These are phyloP conservation scores for Blastobotrys peoriensis DNA, from an alignment of 805 yeast genomes.

Conservation along the genomic window DNA sequence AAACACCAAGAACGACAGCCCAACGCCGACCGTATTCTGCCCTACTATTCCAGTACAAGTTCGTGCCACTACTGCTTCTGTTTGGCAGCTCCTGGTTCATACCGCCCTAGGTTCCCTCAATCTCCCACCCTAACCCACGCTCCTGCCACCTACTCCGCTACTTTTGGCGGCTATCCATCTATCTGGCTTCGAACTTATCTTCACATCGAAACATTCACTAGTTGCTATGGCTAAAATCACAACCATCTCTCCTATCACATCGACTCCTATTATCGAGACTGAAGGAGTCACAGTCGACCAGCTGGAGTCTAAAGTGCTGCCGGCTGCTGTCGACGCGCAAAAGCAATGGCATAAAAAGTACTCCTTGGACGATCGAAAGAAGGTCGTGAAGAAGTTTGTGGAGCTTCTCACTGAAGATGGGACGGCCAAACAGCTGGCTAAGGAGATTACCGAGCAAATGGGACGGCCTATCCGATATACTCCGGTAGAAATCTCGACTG, in stretches of 20 bases:
- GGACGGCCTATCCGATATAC: slow-evolving; percentile 31
- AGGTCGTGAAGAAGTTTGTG: slow-evolving; percentile 20
- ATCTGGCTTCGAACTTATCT: too few relatives aligned
- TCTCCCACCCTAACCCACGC: too few relatives aligned
- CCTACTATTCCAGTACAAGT: too few relatives aligned
- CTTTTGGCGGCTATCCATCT: too few relatives aligned
- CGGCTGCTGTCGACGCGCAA: slow-evolving; percentile 23
- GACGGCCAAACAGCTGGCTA: slow-evolving; percentile 22
- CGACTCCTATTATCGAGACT: slow-evolving; percentile 24
- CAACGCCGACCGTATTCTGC: too few relatives aligned
- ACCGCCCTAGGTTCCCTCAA: too few relatives aligned
- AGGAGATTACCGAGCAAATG: slow-evolving; percentile 30
- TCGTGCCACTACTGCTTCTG: too few relatives aligned
- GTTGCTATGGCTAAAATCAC: slow-evolving; percentile 17
- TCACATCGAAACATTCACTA: too few relatives aligned
- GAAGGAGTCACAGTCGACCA: slow-evolving; percentile 21
- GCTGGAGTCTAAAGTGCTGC: slow-evolving; percentile 15
- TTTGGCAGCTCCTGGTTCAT: too few relatives aligned
- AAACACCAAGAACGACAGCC: too few relatives aligned
- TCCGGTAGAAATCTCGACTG: slow-evolving; percentile 28
- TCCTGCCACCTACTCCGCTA: too few relatives aligned
- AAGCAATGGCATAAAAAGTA: slow-evolving; percentile 21
- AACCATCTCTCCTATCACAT: slow-evolving; percentile 29
- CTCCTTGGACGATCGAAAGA: slow-evolving; percentile 24
- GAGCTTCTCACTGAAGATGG: slow-evolving; percentile 21